These are phyloP conservation scores for Lodderomyces parapsilosis DNA, from an alignment of 1,139 yeast species.

Conservation along the genomic window DNA sequence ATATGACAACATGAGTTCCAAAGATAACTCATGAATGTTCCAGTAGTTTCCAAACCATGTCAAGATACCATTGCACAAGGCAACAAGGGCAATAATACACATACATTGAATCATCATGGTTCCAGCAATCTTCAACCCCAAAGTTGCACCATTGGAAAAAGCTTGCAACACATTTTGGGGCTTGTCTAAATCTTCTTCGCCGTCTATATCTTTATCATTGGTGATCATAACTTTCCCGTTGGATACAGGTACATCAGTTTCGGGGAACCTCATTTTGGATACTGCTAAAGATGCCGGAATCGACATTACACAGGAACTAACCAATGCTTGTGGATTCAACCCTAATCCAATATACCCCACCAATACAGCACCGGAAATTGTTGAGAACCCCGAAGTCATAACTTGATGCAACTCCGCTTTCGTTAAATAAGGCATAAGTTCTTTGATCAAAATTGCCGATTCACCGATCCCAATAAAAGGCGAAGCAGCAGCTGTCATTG, in stretches of 20 bases:
- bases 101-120: conserved; percentile 60
- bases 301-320: conserved; percentile 70
- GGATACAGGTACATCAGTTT: conserved; percentile 56
- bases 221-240: conserved; percentile 50
- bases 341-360: conserved; percentile 68
- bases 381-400: conserved; percentile 67
- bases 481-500: conserved; percentile 68
- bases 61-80: conserved; percentile 56
- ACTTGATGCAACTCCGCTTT: conserved; percentile 65
- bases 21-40: conserved; percentile 52
- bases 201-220: conserved; percentile 35
- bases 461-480: conserved; percentile 73
- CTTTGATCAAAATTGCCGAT: conserved; percentile 62
- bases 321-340: conserved; percentile 61
- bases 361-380: conserved; percentile 66
- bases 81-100: conserved; percentile 64
- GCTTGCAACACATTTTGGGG: conserved; percentile 65
- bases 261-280: conserved; percentile 63
- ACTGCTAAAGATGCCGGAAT: conserved; percentile 67
- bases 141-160: conserved; percentile 60
- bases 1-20: conserved; percentile 60
- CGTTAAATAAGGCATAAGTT: conserved; percentile 60
- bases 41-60: conserved; percentile 68
- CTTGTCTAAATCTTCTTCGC: conserved; percentile 17
- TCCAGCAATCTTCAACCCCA: conserved; percentile 60